Conservation (phyloP, 140 eudicot genomes). For the Flaveria floridana region DNA sequence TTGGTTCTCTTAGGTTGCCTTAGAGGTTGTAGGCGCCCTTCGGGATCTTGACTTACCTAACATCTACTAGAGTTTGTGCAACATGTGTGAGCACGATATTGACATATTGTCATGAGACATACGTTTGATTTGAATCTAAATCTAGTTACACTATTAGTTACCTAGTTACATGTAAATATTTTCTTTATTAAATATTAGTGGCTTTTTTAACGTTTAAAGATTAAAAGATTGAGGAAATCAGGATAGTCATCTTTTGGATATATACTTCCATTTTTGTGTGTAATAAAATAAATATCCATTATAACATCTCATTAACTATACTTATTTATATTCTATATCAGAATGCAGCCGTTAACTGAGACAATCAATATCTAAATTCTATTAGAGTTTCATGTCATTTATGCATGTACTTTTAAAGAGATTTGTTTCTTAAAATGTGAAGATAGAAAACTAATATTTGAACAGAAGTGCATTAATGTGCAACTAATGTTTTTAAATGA, state of each 20-base stretch:
- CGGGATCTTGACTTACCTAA: too few species aligned
- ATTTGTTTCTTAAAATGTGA: background rate
- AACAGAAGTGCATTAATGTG: conserved; percentile 10
- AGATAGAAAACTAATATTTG: conserved; percentile 14
- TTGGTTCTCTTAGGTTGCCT: too few species aligned
- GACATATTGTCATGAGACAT: too few species aligned
- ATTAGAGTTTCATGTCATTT: background rate
- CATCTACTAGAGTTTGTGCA: too few species aligned
- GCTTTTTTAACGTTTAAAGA: too few species aligned
- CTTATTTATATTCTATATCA: background rate
- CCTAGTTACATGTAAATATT: too few species aligned
- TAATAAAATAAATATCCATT: background rate
- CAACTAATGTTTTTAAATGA: conserved; percentile 5
- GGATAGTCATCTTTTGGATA: background rate
- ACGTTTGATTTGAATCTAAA: too few species aligned
- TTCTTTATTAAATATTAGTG: too few species aligned
- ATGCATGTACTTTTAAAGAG: background rate
- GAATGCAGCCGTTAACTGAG: conserved; percentile 3
- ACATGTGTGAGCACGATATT: too few species aligned
- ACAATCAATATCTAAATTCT: background rate
- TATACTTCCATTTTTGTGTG: background rate
- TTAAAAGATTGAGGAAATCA: background rate
- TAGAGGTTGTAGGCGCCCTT: too few species aligned
- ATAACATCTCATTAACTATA: background rate
- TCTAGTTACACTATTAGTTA: too few species aligned